Base-by-base conservation (phyloP, 2,329 filamentous ascomycete species). In the Akanthomyces uredinophilus region DNA sequence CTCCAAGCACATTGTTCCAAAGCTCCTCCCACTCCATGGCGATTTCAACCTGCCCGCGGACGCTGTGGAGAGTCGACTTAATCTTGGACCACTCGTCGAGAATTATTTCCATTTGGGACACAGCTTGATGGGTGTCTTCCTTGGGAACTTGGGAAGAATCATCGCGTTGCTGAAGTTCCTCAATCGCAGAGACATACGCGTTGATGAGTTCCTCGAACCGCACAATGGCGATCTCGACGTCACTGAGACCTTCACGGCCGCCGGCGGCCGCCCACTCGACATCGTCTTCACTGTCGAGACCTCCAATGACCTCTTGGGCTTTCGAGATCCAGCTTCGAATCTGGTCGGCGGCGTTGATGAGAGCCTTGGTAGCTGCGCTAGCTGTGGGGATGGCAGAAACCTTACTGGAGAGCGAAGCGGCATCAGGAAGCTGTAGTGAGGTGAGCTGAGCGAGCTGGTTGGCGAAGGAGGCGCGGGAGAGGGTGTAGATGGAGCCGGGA, bases 21-120 rank as follows among this genome's bases (percentile, higher is more conserved):
- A 99, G 81, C 76, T 98, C 93, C 74, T 97, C 93, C 94, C 94
- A 99, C 72, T 99, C 95, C 92, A 98, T 96, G 52, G 95, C 95
- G 63, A 96, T 87, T 74, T 98, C 95, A 20, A 99, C 94, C 71
- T 98, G 94, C 53, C 85, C 85, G 72, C 96, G 96, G 61, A 96
- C 89, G 29, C 78, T 87, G 65, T 89, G 89, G 56, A 99, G 78
- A 1, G 89, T 88, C 47, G 79, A 81, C 69, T 92, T 90, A 69
- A 97, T 94, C 66, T 87, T 87, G 50, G 86, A 82, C 95, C 95
- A 99, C 69, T 93, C 91, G 41, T 82, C 81, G 64, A 96, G 79
- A 63, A 96, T 95, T 22, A 82, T 81, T 69, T 98, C 94, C 90
- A 98, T 96, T 76, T 96, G 92, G 13, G 84, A 81, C 27, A 97